Percentiles rank a stretch among this genome's conserved stretches.
Evolutionary conservation across 208 protist genomes (phyloP).

Genomic region (Trypanosoma vivax): DNA sequence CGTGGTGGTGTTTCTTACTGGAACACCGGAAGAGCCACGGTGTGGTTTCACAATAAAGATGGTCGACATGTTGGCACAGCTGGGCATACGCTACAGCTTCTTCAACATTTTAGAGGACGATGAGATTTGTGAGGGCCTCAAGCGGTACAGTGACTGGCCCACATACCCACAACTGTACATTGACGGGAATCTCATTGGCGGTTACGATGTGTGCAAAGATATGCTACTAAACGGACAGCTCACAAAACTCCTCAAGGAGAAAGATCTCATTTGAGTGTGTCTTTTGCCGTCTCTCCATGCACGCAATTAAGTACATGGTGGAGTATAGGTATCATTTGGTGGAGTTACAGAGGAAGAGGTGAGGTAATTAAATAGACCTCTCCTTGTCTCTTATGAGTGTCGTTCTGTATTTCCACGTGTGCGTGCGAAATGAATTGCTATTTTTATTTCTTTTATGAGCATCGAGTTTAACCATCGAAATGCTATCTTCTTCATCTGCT

Average conservation of each 20-base stretch:
- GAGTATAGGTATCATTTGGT: background rate
- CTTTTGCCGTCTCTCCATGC: background rate
- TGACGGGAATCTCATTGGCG: conserved; percentile 87
- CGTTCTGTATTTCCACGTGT: too few relatives aligned
- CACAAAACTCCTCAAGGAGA: conserved; percentile 67
- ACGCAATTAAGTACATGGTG: too few relatives aligned
- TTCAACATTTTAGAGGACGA: conserved; percentile 89
- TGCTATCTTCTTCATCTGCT: too few relatives aligned
- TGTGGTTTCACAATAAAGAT: conserved; percentile 88
- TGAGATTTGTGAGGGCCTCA: conserved; percentile 85
- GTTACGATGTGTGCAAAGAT: conserved; percentile 83
- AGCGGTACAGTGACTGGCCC: conserved; percentile 89
- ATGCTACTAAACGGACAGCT: conserved; percentile 76
- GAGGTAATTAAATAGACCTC: too few relatives aligned
- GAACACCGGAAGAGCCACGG: conserved; percentile 70
- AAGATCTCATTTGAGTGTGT: conserved; percentile 45
- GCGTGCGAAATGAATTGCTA: too few relatives aligned
- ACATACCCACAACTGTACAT: conserved; percentile 92
- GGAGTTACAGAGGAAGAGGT: background rate
- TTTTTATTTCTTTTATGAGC: too few relatives aligned
- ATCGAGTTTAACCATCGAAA: too few relatives aligned
- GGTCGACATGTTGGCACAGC: conserved; percentile 70
- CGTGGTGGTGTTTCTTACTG: conserved; percentile 89
- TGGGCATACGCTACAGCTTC: conserved; percentile 71
- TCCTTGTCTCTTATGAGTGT: too few relatives aligned